phyloP scores from a whole-genome alignment of 2,329 filamentous ascomycete species.

The Diaporthe aspalathi region DNA sequence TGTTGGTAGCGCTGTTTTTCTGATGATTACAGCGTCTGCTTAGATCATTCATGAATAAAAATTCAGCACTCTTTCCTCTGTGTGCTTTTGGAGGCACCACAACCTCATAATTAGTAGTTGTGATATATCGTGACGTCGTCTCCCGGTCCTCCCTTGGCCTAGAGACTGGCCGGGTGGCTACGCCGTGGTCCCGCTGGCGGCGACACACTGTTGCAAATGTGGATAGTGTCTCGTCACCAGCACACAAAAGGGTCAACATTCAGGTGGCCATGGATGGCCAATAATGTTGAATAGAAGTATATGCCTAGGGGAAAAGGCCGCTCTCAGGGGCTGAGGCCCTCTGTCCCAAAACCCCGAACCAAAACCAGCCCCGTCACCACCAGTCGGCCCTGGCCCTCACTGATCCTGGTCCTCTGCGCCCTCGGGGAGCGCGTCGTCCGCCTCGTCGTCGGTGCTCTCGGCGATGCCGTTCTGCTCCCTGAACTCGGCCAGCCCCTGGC shows the following conservation, averaged over 20 bases:
- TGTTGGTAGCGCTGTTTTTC: background rate
- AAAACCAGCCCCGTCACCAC: too few species aligned
- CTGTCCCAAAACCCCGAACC: too few species aligned
- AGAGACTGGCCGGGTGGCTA: too few species aligned
- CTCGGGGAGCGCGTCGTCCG: background rate
- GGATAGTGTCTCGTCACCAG: background rate
- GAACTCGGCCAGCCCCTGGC: conserved; percentile 8
- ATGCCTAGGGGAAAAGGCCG: too few species aligned
- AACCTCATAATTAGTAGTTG: too few species aligned
- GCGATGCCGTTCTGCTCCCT: conserved; percentile 24
- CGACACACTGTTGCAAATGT: background rate
- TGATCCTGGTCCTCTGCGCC: background rate
- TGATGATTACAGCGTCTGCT: background rate
- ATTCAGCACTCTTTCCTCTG: background rate
- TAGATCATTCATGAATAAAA: background rate
- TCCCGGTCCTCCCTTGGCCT: too few species aligned
- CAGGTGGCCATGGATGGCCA: fast-evolving
- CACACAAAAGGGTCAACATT: fast-evolving
- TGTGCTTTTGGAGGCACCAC: background rate
- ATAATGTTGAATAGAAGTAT: background rate
- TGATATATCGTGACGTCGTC: background rate
- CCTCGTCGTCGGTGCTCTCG: background rate
- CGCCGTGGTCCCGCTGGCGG: background rate
- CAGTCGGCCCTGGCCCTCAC: background rate
- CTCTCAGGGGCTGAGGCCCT: too few species aligned